Conservation (phyloP, 495 filamentous ascomycete species). For the Aspergillus ostianus region DNA sequence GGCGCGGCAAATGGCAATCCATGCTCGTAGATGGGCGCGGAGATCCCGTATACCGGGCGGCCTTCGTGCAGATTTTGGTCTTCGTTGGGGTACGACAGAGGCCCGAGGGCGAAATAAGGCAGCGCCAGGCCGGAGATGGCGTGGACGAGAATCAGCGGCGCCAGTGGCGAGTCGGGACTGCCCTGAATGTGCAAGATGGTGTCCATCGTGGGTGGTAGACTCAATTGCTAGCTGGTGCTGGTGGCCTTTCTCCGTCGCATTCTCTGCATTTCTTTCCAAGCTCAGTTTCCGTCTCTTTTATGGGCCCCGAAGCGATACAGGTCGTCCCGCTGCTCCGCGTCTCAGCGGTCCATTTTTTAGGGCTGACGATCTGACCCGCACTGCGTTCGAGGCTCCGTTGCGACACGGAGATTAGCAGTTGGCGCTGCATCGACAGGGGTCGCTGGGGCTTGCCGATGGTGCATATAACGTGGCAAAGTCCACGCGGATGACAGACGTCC, state of each 20-base stretch:
- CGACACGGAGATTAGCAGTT: not conserved
- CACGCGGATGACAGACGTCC: not conserved
- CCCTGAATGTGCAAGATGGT: not conserved
- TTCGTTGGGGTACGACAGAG: not conserved
- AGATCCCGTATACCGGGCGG: not conserved
- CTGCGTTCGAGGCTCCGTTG: not conserved
- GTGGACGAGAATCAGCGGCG: not conserved
- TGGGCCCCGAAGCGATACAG: not conserved
- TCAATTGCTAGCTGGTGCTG: not conserved
- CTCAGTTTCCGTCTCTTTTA: not conserved
- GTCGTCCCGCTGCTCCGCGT: not conserved
- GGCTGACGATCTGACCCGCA: not conserved
- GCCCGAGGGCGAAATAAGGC: not conserved
- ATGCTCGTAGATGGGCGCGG: not conserved
- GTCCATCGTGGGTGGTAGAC: not conserved
- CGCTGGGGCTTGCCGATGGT: not conserved
- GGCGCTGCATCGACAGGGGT: not conserved
- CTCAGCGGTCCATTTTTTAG: not conserved
- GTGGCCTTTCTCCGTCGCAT: not conserved
- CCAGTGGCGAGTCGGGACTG: not conserved
- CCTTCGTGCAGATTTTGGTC: not conserved
- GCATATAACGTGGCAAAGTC: not conserved
- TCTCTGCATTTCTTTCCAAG: not conserved
- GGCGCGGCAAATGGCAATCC: not conserved
- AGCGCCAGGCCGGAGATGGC: not conserved